Evolutionary conservation across 1,139 yeast species (phyloP).

Genomic region (Protomyces macrosporus): DNA sequence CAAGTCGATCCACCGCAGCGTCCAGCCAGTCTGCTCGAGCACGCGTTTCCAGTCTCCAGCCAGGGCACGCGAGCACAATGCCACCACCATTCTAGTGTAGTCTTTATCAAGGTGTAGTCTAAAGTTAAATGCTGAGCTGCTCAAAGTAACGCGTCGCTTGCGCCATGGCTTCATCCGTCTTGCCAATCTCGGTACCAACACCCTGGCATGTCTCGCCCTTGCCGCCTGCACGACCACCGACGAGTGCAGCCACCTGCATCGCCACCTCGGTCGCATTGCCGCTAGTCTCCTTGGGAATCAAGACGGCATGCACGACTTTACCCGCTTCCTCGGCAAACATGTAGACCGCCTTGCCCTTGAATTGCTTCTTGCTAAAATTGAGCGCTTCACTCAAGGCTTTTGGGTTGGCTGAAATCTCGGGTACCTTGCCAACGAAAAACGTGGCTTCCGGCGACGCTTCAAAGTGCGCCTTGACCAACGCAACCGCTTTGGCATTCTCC

Average conservation of each 20-base stretch:
- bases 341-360: slow-evolving; percentile 71
- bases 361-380: slow-evolving; percentile 71
- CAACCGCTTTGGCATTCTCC: slow-evolving; percentile 75
- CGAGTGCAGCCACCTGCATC: slow-evolving; percentile 57
- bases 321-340: slow-evolving; percentile 64
- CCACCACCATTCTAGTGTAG: not conserved
- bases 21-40: not conserved
- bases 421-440: slow-evolving; percentile 58
- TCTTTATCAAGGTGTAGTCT: too few species aligned
- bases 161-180: slow-evolving; percentile 65
- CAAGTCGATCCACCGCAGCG: not conserved
- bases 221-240: slow-evolving; percentile 99
- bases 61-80: not conserved
- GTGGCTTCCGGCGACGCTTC: slow-evolving; percentile 45
- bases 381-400: slow-evolving; percentile 93
- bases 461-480: slow-evolving; percentile 70
- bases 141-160: slow-evolving; percentile 44
- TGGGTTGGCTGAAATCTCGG: slow-evolving; percentile 70
- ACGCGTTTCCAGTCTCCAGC: not conserved
- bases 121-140: not conserved
- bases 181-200: slow-evolving; percentile 77
- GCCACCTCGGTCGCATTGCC: slow-evolving; percentile 78
- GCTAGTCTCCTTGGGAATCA: slow-evolving; percentile 68
- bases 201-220: slow-evolving; percentile 96
- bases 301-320: slow-evolving; percentile 94